These are phyloP conservation scores for Prunus dulcis DNA, from an alignment of 306 rosid species.

Conservation along the genomic window DNA sequence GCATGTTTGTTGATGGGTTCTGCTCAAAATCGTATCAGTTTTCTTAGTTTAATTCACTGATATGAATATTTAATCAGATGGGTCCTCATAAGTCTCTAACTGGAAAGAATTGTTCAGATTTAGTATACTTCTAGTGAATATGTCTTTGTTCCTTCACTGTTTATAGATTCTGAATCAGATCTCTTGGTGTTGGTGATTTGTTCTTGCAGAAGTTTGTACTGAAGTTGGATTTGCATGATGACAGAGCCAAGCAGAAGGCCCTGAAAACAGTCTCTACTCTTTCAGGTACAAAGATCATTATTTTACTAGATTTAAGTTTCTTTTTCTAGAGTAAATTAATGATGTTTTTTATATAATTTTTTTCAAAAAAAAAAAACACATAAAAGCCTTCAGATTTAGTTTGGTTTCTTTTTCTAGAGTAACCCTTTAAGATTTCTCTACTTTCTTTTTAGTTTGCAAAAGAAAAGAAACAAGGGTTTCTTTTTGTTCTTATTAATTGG, in stretches of 20 bases:
- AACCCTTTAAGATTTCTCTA: background rate
- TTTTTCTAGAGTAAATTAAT: constrained; percentile 1
- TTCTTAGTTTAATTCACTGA: constrained; percentile 19
- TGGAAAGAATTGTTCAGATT: constrained; percentile 13
- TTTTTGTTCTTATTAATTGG: constrained; percentile 12
- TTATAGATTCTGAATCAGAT: constrained; percentile 24
- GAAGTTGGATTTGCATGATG: constrained; percentile 73
- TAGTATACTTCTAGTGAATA: background rate
- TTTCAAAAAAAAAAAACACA: background rate
- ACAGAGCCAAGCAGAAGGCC: constrained; percentile 88
- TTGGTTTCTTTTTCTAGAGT: too few relatives aligned
- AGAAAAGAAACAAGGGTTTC: background rate
- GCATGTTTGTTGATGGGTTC: constrained; percentile 21
- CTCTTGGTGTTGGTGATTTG: constrained; percentile 19
- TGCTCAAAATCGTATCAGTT: constrained; percentile 2
- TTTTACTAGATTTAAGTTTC: background rate
- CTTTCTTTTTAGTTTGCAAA: background rate
- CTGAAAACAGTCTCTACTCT: constrained; percentile 77
- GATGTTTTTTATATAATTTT: background rate
- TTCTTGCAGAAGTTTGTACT: constrained; percentile 68
- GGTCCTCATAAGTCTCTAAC: constrained; percentile 2
- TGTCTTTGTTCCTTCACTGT: background rate
- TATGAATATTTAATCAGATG: background rate
- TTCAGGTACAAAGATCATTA: constrained; percentile 46
- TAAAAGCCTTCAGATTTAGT: background rate